Conservation (phyloP, 1,284 basidiomycete genomes). For the Polyporus tsugae region DNA sequence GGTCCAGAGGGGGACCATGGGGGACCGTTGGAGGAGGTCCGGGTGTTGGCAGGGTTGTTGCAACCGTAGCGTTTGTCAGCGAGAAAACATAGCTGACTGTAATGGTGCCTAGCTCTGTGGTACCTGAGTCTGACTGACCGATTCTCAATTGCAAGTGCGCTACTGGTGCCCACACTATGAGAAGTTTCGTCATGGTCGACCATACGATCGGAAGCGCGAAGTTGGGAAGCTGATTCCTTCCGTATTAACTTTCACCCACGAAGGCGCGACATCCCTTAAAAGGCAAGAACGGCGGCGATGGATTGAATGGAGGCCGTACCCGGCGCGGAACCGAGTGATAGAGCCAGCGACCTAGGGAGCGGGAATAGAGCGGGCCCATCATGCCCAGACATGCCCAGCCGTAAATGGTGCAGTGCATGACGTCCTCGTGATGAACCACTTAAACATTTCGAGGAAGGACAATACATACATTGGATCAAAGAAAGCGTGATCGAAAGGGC, state of each 20-base stretch:
- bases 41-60: slow-evolving; percentile 42
- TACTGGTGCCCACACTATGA: neutral
- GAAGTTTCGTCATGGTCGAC: neutral
- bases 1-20: slow-evolving; percentile 68
- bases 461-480: neutral
- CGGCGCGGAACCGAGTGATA: neutral
- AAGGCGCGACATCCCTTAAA: neutral
- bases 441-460: neutral
- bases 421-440: neutral
- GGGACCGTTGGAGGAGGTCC: slow-evolving; percentile 64
- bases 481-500: neutral
- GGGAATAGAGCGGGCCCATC: slow-evolving; percentile 11
- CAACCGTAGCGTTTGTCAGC: neutral
- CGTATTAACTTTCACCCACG: neutral
- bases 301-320: neutral
- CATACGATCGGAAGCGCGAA: neutral
- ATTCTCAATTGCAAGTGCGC: neutral
- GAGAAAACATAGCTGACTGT: neutral
- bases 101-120: neutral
- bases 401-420: neutral
- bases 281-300: neutral
- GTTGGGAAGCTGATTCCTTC: neutral
- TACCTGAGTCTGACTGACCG: neutral
- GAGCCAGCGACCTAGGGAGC: neutral
- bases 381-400: neutral